Percentiles rank a stretch among this genome's conserved stretches.
phyloP scores from a whole-genome alignment of 192 early-diverging fungal species.

The Coemansia sp. region DNA sequence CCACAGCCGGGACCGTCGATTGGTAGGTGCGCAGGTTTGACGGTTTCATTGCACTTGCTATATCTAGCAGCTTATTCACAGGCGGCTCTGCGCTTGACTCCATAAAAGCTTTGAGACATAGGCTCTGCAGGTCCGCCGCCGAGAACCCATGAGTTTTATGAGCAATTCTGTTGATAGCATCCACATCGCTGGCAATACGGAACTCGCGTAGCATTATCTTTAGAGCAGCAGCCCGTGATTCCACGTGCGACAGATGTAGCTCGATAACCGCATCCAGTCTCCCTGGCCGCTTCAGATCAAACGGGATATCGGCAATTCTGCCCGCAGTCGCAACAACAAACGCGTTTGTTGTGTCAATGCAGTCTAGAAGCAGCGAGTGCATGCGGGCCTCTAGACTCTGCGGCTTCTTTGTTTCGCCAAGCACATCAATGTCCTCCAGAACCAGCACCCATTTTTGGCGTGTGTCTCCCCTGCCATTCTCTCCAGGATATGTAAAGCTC shows the following conservation, averaged over 20 bases:
- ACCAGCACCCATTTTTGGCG: conserved; percentile 25
- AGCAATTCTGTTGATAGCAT: conserved; percentile 24
- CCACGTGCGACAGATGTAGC: conserved; percentile 30
- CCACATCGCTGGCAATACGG: conserved; percentile 14
- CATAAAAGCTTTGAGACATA: conserved; percentile 61
- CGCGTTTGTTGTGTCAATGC: conserved; percentile 25
- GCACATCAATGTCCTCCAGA: conserved; percentile 50
- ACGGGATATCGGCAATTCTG: conserved; percentile 21
- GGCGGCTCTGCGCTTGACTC: conserved; percentile 24
- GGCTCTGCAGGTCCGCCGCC: conserved; percentile 72
- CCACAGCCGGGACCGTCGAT: conserved; percentile 61
- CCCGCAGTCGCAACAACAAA: conserved; percentile 50
- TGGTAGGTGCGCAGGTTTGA: conserved; percentile 35
- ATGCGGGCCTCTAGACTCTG: conserved; percentile 47
- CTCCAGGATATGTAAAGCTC: conserved; percentile 18
- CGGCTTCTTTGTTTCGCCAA: conserved; percentile 28
- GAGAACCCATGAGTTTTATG: conserved; percentile 66
- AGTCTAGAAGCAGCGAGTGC: conserved; percentile 37
- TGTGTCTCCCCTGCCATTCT: neutral
- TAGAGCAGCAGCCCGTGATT: conserved; percentile 30
- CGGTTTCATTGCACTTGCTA: conserved; percentile 13
- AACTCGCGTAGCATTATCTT: conserved; percentile 46
- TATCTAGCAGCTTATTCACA: conserved; percentile 28
- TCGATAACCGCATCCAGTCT: conserved; percentile 32
- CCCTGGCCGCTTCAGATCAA: conserved; percentile 38